Evolutionary conservation across 352 stramenopile species (phyloP).

Genomic region (Pythium aristosporum): DNA sequence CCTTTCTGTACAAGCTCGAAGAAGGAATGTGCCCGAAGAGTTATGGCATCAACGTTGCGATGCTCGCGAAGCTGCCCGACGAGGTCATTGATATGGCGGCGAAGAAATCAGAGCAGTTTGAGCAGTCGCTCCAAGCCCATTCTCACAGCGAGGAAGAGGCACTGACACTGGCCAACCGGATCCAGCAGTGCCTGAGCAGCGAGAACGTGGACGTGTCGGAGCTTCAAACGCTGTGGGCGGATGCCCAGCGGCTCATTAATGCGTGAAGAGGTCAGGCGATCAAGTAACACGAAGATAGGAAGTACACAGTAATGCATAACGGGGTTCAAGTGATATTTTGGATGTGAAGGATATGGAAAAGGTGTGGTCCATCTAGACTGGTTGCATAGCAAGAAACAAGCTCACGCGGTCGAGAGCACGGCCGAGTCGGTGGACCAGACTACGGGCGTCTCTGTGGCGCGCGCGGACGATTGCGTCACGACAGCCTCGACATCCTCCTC

Average conservation of each 20-base stretch:
- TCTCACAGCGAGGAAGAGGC: constrained; percentile 32
- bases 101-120: constrained; percentile 91
- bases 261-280: not conserved
- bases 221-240: constrained; percentile 29
- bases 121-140: constrained; percentile 60
- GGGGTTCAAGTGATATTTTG: not conserved
- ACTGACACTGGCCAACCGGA: constrained; percentile 21
- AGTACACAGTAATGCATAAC: not conserved
- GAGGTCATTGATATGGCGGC: constrained; percentile 93
- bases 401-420: constrained; percentile 15
- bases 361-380: not conserved
- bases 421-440: constrained; percentile 17
- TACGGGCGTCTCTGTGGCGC: not conserved
- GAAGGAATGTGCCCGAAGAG: constrained; percentile 96
- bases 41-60: constrained; percentile 99
- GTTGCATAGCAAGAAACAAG: not conserved
- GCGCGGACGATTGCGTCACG: not conserved
- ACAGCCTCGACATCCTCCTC: constrained; percentile 4
- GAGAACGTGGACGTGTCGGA: constrained; percentile 19
- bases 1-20: constrained; percentile 99
- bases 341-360: not conserved
- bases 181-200: constrained; percentile 22
- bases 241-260: constrained; percentile 14
- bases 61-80: constrained; percentile 95
- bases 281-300: not conserved